Conservation (phyloP, 768 basidiomycete species). For the Steccherinum ochraceum region DNA sequence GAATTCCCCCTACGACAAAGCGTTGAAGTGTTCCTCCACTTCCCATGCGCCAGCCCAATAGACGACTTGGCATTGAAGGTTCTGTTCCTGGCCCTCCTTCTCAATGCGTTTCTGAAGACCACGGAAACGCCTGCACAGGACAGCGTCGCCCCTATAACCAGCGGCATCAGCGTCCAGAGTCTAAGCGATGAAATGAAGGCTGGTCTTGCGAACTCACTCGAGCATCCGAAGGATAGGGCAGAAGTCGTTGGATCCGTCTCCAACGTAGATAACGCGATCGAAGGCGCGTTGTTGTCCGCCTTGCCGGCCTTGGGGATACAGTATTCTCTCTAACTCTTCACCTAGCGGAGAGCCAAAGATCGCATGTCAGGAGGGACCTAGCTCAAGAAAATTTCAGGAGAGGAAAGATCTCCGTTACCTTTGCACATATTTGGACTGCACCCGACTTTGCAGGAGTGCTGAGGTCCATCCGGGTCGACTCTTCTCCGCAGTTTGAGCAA, state of each 20-base stretch:
- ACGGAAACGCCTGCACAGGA: slow-evolving; percentile 72
- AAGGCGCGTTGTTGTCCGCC: slow-evolving; percentile 50
- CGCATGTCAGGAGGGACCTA: background rate
- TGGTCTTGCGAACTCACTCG: slow-evolving; percentile 37
- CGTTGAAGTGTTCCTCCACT: slow-evolving; percentile 88
- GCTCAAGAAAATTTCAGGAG: background rate
- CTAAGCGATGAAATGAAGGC: too few relatives aligned
- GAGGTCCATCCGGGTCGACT: slow-evolving; percentile 68
- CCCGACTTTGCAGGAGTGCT: slow-evolving; percentile 80
- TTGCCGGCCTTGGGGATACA: too few relatives aligned
- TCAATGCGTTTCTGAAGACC: slow-evolving; percentile 77
- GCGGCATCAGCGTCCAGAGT: slow-evolving; percentile 3
- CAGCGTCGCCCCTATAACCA: slow-evolving; percentile 78
- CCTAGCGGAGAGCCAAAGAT: slow-evolving; percentile 40
- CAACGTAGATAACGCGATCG: slow-evolving; percentile 83
- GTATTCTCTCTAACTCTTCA: slow-evolving; percentile 85
- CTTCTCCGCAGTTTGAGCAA: slow-evolving; percentile 71
- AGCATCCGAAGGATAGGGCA: slow-evolving; percentile 83
- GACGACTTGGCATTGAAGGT: slow-evolving; percentile 65
- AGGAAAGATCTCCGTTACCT: slow-evolving; percentile 35
- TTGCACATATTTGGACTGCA: slow-evolving; percentile 99
- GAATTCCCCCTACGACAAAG: too few relatives aligned
- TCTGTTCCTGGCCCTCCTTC: slow-evolving; percentile 55
- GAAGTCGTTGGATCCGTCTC: slow-evolving; percentile 94
- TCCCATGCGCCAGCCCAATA: slow-evolving; percentile 98